These are phyloP conservation scores for Paraphoma sp. DNA, from an alignment of 2,329 filamentous ascomycete species.

Conservation along the genomic window DNA sequence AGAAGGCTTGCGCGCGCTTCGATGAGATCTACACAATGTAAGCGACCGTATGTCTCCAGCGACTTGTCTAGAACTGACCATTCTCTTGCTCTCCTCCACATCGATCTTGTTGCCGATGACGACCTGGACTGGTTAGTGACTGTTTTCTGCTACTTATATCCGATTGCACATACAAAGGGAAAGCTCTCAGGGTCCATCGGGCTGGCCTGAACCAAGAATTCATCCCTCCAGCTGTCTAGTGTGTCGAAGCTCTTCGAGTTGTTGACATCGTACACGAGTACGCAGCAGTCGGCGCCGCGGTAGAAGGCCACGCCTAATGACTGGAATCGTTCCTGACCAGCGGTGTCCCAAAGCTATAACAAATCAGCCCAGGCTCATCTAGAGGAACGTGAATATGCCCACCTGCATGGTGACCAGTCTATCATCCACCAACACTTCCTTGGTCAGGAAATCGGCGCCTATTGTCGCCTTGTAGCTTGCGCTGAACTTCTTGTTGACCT, in stretches of 20 bases:
- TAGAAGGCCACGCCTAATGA: slow-evolving; percentile 98
- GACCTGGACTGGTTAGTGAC: slow-evolving; percentile 62
- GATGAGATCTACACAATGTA: slow-evolving; percentile 73
- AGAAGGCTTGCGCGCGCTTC: slow-evolving; percentile 96
- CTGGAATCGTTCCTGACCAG: slow-evolving; percentile 96
- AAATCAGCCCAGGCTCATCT: slow-evolving; percentile 19
- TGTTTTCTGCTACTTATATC: neutral
- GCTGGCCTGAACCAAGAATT: slow-evolving; percentile 96
- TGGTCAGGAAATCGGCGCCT: slow-evolving; percentile 96
- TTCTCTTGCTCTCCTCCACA: slow-evolving; percentile 95
- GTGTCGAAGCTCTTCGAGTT: slow-evolving; percentile 99
- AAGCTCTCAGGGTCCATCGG: slow-evolving; percentile 97
- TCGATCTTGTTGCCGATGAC: slow-evolving; percentile 99
- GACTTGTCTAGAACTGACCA: slow-evolving; percentile 60
- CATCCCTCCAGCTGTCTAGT: slow-evolving; percentile 96
- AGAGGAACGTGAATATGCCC: slow-evolving; percentile 31
- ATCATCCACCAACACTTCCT: slow-evolving; percentile 97
- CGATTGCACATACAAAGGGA: slow-evolving; percentile 75
- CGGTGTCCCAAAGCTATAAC: slow-evolving; percentile 91
- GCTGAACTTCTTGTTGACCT: slow-evolving; percentile 99
- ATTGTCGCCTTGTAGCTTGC: slow-evolving; percentile 99
- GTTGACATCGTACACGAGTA: slow-evolving; percentile 98
- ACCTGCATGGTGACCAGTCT: slow-evolving; percentile 98
- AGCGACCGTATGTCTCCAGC: slow-evolving; percentile 13
- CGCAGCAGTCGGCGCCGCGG: slow-evolving; percentile 95